These are phyloP conservation scores for Fusarium liriodendri DNA, from an alignment of 2,329 filamentous ascomycete species.

Conservation along the genomic window DNA sequence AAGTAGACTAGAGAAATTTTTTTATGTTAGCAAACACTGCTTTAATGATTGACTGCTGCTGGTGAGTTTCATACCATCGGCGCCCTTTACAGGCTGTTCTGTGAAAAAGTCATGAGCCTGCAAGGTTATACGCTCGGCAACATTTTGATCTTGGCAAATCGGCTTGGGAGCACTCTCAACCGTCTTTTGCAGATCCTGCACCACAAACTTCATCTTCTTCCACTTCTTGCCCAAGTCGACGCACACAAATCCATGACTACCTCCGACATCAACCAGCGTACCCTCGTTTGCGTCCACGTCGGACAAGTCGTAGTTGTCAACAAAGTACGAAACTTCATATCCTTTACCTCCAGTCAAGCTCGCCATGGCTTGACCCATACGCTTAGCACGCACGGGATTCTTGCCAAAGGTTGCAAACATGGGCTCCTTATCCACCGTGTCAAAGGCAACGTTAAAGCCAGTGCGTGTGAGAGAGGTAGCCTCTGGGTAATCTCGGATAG, in stretches of 20 bases:
- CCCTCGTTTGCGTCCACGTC: conserved; percentile 57
- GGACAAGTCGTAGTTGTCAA: conserved; percentile 65
- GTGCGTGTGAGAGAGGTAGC: conserved; percentile 61
- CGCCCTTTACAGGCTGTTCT: conserved; percentile 63
- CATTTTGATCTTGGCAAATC: conserved; percentile 51
- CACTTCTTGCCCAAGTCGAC: conserved; percentile 64
- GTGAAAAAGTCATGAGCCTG: conserved; percentile 68
- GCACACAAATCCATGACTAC: conserved; percentile 67
- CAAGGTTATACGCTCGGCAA: conserved; percentile 55
- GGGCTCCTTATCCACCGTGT: conserved; percentile 61
- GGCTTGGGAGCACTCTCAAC: conserved; percentile 59
- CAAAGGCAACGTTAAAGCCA: conserved; percentile 64
- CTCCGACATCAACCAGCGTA: conserved; percentile 69
- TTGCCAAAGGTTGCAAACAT: conserved; percentile 66
- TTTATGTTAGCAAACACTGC: conserved; percentile 18
- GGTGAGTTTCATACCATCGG: conserved; percentile 56
- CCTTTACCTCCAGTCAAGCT: conserved; percentile 67
- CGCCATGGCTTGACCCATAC: conserved; percentile 67
- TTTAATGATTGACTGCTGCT: neutral
- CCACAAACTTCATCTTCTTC: conserved; percentile 64
- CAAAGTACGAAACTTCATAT: conserved; percentile 64
- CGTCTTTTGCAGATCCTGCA: conserved; percentile 65
- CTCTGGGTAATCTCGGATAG: conserved; percentile 58
- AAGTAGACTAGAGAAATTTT: conserved; percentile 59
- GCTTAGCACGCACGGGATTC: conserved; percentile 57